Percentiles rank a stretch among this genome's conserved stretches.
These are phyloP conservation scores for Schizophyllum commune DNA, from an alignment of 1,284 basidiomycete genomes.

Conservation along the genomic window DNA sequence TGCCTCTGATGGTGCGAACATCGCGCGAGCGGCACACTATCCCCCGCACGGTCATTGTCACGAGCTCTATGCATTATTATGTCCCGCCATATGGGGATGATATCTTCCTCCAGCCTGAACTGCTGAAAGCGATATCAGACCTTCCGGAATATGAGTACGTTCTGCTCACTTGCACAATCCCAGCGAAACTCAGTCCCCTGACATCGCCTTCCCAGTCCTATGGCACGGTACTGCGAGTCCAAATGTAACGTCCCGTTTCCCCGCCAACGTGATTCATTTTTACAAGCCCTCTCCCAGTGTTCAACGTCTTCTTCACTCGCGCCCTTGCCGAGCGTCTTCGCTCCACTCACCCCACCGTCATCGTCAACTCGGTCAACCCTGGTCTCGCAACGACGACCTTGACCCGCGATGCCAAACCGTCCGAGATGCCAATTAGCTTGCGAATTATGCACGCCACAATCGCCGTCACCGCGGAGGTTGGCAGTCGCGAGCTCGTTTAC, in stretches of 20 bases:
- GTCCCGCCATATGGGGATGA: no score
- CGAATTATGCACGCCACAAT: conserved; percentile 12
- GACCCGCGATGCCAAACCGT: conserved; percentile 3
- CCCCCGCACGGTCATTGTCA: conserved; percentile 19
- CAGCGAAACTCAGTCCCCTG: background rate
- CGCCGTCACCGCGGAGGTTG: conserved; percentile 22
- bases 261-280: background rate
- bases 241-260: conserved; percentile 20
- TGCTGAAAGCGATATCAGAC: conserved; percentile 23
- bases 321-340: conserved; percentile 24
- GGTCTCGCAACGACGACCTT: conserved; percentile 24
- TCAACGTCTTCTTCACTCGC: conserved; percentile 23
- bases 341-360: conserved; percentile 18
- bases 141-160: conserved; percentile 18
- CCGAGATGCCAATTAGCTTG: conserved; percentile 1
- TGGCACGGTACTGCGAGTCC: conserved; percentile 23
- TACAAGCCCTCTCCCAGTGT: conserved; percentile 8
- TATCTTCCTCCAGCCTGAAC: conserved; percentile 10
- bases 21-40: conserved; percentile 8
- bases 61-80: conserved; percentile 20
- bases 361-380: conserved; percentile 26
- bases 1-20: conserved; percentile 18
- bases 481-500: conserved; percentile 32
- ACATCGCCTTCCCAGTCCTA: background rate
- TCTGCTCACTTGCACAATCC: background rate